Evolutionary conservation across 1,139 yeast genomes (phyloP), one percentile per base, ranked within the genome.

Genomic region (Waltiozyma sp.): DNA sequence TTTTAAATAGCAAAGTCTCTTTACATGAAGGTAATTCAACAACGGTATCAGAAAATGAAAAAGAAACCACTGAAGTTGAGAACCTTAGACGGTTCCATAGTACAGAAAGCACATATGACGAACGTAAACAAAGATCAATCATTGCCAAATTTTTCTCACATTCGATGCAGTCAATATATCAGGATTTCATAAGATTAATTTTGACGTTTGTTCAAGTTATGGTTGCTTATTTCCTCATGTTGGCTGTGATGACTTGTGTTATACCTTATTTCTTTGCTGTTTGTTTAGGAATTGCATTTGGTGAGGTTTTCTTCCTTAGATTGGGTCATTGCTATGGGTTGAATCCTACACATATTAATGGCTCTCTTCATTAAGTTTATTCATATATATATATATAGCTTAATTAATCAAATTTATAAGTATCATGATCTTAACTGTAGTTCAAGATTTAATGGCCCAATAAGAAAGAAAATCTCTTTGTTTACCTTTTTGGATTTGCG

Each of bases 211-310:
- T 76, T 23, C 75, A 84, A 4, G 83, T 83, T 28, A 66, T 81
- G 67, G 59, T 83, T 41, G 79, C 82, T 11, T 82, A 78, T 57
- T 77, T 79, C 36, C 62, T 83, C 53, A 83, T 83, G 93, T 70
- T 83, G 65, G 88, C 79, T 14, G 83, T 82, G 11, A 83, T 83
- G 93, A 68, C 83, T 31, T 81, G 67, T 57, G 72, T 80, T 9
- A 54, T 80, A 44, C 61, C 75, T 1, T 83, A 82, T 54, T 80
- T 82, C 60, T 82, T 83, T 61, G 89, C 84, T 2, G 80, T 81
- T 28, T 75, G 80, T 18, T 52, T 77, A 18, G 93, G 93, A 7
- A 64, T 81, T 45, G 72, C 87, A 3, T 62, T 80, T 43, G 86
- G 87, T 26, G 82, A 82, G 54, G 76, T 81, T 42, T 68, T 73